Evolutionary conservation across 2,329 filamentous ascomycete species (phyloP), one percentile per base, ranked within the genome.

Genomic region (Acephala macrosclerotiorum): DNA sequence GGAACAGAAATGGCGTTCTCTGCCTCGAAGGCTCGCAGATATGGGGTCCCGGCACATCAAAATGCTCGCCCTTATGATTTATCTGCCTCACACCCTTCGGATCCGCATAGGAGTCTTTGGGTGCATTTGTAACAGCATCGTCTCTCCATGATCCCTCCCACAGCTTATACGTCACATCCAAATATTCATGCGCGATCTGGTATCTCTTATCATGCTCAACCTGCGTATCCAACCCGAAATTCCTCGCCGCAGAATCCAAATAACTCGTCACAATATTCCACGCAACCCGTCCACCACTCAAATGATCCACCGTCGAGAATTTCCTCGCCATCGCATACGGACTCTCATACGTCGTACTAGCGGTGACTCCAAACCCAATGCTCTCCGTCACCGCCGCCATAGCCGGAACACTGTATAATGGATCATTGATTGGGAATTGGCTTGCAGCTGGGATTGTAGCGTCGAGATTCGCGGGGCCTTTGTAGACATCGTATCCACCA

Each of bases 391-490:
- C 89, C 0, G 89, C 88, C 0, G 89, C 89, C 88, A 91, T 90
- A 2, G 89, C 88, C 1, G 88, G 82, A 0, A 91, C 81, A 2
- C 88, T 82, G 1, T 85, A 83, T 1, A 91, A 73, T 0, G 89
- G 89, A 74, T 92, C 89, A 66, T 90, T 91, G n/a, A 91, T 87
- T 0, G 89, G 89, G 84, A 87, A 91, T 75, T 92, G 89, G 0
- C 89, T 87, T 1, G 87, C 89, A 0, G 87, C 86, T 0, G 82
- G 75, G 58, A 90, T 84, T 0, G 88, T 86, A 0, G 89, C 84
- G 2, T 84, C 82, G 2, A 91, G 80, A 66, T 86, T 89, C 18
- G 51, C 51, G 18, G 51, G 51, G 0, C 87, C 84, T 66, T 87
- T 87, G 77, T 91, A 92, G 4, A 91, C 88, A 78, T 92, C 89